Evolutionary conservation across 1,284 basidiomycete genomes (phyloP).

Genomic region (Malassezia caprae): DNA sequence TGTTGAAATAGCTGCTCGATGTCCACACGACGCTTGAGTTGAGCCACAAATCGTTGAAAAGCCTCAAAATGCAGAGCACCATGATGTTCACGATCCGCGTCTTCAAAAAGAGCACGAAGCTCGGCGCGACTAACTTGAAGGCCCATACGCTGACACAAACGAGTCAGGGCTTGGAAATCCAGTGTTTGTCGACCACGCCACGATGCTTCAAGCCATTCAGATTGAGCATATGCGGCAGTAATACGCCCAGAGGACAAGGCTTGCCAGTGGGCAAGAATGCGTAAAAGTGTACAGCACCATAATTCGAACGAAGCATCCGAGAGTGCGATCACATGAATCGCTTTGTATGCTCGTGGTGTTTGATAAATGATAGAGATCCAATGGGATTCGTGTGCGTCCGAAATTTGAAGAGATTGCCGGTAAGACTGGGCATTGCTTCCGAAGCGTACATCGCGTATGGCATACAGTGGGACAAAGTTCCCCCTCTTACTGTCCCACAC

Average conservation of each 20-base stretch:
- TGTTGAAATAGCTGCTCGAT: constrained; percentile 54
- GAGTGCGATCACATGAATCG: constrained; percentile 74
- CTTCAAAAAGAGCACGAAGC: constrained; percentile 61
- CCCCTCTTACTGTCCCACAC: constrained; percentile 69
- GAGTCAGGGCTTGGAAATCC: constrained; percentile 63
- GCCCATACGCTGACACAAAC: constrained; percentile 65
- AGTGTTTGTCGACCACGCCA: constrained; percentile 54
- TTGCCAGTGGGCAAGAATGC: constrained; percentile 46
- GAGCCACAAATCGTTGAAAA: constrained; percentile 74
- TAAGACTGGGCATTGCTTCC: constrained; percentile 67
- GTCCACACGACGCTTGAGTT: constrained; percentile 72
- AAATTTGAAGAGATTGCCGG: constrained; percentile 61
- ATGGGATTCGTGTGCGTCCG: constrained; percentile 50
- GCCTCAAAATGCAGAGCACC: constrained; percentile 69
- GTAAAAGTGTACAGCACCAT: constrained; percentile 52
- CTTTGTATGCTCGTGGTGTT: constrained; percentile 72
- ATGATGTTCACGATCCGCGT: constrained; percentile 60
- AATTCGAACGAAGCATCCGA: constrained; percentile 59
- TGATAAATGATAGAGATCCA: constrained; percentile 73
- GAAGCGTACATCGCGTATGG: constrained; percentile 80
- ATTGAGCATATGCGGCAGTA: constrained; percentile 50
- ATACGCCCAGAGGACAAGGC: constrained; percentile 26
- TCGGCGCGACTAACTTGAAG: constrained; percentile 61
- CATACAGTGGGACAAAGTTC: constrained; percentile 68
- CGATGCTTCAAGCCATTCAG: constrained; percentile 63